phyloP scores from a whole-genome alignment of 768 basidiomycete species.

The Hydnomerulius pinastri region DNA sequence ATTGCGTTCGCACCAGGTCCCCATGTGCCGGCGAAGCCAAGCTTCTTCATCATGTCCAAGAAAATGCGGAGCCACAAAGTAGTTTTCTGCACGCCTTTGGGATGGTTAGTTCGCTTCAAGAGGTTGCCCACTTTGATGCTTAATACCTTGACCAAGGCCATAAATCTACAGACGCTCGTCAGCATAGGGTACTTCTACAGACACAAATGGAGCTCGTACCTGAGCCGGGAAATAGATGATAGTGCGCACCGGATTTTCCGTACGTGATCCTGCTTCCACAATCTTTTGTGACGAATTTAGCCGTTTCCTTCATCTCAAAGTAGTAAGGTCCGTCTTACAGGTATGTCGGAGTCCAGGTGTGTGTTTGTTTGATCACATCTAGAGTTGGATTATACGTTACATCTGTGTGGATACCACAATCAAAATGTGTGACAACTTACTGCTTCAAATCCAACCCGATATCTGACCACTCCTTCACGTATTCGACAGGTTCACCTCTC shows the following conservation, averaged over 20 bases:
- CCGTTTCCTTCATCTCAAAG: neutral
- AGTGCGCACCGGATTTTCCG: constrained; percentile 43
- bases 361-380: constrained; percentile 33
- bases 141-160: constrained; percentile 44
- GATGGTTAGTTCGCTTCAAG: neutral
- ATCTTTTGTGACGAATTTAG: constrained; percentile 26
- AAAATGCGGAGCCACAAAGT: constrained; percentile 41
- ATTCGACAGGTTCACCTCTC: constrained; percentile 37
- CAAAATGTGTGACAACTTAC: constrained; percentile 18
- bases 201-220: constrained; percentile 16
- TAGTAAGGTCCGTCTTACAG: constrained; percentile 14
- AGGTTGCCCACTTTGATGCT: neutral
- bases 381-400: neutral
- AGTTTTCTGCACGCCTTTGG: constrained; percentile 37
- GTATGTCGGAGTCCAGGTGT: constrained; percentile 36
- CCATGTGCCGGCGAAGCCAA: constrained; percentile 44
- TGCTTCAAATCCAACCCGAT: constrained; percentile 35
- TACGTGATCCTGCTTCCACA: constrained; percentile 41
- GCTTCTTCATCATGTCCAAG: constrained; percentile 31
- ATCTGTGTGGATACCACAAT: neutral
- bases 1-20: constrained; percentile 41
- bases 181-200: neutral
- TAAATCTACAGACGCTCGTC: constrained; percentile 35
- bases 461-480: constrained; percentile 39
- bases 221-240: constrained; percentile 43